Evolutionary conservation across 371 early-diverging fungal genomes (phyloP).

Genomic region (Mucor mucedo): DNA sequence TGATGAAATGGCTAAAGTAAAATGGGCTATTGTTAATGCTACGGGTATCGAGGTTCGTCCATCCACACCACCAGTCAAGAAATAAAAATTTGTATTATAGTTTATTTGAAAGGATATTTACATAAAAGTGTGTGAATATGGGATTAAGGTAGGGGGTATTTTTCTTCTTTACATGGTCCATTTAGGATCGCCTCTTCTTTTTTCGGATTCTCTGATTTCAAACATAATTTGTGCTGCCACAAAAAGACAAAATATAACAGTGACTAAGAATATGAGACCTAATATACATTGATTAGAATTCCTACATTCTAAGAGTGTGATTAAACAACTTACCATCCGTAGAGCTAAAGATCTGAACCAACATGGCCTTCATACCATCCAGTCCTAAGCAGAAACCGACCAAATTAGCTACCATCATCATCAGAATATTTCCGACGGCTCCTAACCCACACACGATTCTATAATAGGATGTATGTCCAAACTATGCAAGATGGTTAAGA

Average conservation of each 20-base stretch:
- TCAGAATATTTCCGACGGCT: conserved; percentile 81
- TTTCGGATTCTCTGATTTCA: conserved; percentile 80
- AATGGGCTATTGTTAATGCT: conserved; percentile 39
- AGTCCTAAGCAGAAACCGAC: conserved; percentile 93
- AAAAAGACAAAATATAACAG: conserved; percentile 63
- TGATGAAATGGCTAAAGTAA: conserved; percentile 34
- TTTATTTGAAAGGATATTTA: neutral
- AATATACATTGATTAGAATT: neutral
- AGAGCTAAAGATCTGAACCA: conserved; percentile 52
- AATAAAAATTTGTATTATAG: neutral
- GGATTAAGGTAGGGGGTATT: neutral
- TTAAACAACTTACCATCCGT: conserved; percentile 21
- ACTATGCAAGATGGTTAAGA: conserved; percentile 37
- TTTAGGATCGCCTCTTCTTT: conserved; percentile 55
- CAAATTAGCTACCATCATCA: conserved; percentile 94
- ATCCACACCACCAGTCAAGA: conserved; percentile 1
- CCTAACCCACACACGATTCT: conserved; percentile 84
- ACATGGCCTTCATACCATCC: conserved; percentile 80
- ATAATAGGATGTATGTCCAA: conserved; percentile 69
- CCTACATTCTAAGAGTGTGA: neutral
- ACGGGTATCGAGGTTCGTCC: conserved; percentile 23
- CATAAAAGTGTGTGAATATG: neutral
- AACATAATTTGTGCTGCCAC: conserved; percentile 83
- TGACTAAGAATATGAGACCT: conserved; percentile 53
- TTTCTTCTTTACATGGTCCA: conserved; percentile 44